Evolutionary conservation across 2,329 filamentous ascomycete genomes (phyloP), one percentile per base, ranked within the genome.

Genomic region (Fusarium graminum): DNA sequence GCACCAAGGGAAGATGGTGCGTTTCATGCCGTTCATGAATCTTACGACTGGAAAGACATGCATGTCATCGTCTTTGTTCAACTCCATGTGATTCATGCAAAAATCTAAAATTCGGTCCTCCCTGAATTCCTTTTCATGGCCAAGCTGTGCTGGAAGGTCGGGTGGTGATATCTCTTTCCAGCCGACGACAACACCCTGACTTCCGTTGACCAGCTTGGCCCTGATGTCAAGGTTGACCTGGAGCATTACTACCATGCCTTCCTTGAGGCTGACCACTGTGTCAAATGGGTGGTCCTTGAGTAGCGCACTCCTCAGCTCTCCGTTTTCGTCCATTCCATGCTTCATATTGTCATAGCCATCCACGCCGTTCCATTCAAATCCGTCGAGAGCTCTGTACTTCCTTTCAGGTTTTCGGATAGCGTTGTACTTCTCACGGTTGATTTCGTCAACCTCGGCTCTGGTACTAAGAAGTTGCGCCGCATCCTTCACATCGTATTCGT

Each of bases 1-100:
- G 69, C 84, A 88, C 13, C 83, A 79, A 0, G 87, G 80, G 34
- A 79, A 82, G 26, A 89, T 85, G 1, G 81, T 81, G 4, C 76
- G 74, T 4, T 64, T 71, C 0, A 43, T 7, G 1, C 82, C 81
- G 54, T 86, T 86, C 28, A 80, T 75, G 61, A 89, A 90, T 1
- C 69, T 66, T 4, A 89, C 85, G 3, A 60, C 42, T 0, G 72
- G 74, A 67, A 71, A 74, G 19, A 6, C 3, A 17, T 44, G 28
- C 1, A 2, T 2, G 3, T 7, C 0, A 6, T 12, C 25, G 0
- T 3, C 0, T 1, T 28, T 10, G 17, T 0, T 12, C 1, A 12
- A 28, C 1, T 9, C 10, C 13, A 26, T 6, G 22, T 52, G 29
- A 14, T 10, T 4, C 3, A 13, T 14, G 10, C 36, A 32, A 16